A percentile compares a stretch with the other conserved stretches of the same genome.
phyloP scores from a whole-genome alignment of 148 eudicot genomes.

The Amaranthus palmeri region DNA sequence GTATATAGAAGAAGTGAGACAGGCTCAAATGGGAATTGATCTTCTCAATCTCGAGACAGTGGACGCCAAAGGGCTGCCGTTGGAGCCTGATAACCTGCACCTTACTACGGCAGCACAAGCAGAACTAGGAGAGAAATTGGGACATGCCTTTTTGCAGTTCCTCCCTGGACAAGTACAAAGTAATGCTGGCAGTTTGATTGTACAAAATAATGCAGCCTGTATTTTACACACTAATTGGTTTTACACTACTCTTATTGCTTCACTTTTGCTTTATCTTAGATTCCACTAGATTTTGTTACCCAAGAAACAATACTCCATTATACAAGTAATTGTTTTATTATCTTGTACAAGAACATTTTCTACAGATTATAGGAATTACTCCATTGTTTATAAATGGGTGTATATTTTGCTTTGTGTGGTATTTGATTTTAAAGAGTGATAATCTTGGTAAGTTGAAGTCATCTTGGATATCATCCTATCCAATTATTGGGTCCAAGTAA shows the following conservation, averaged over 20 bases:
- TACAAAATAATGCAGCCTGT: slow-evolving; percentile 16
- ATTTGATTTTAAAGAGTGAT: too few species aligned
- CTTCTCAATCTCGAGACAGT: slow-evolving; percentile 37
- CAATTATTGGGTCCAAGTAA: too few species aligned
- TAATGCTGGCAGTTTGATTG: slow-evolving; percentile 19
- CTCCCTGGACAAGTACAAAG: slow-evolving; percentile 24
- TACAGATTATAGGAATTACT: too few species aligned
- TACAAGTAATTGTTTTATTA: too few species aligned
- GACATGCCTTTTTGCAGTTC: slow-evolving; percentile 41
- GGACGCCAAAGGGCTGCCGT: slow-evolving; percentile 49
- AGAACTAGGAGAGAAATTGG: slow-evolving; percentile 43
- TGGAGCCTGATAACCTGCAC: slow-evolving; percentile 48
- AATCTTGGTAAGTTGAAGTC: too few species aligned
- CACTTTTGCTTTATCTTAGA: neutral
- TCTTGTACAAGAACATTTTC: too few species aligned
- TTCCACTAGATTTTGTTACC: slow-evolving; percentile 1
- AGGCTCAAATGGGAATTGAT: slow-evolving; percentile 42
- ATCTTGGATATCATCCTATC: too few species aligned
- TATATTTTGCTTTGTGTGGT: too few species aligned
- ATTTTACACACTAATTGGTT: slow-evolving; percentile 1
- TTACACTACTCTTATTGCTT: neutral
- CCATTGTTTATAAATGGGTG: too few species aligned
- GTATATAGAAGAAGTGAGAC: slow-evolving; percentile 43
- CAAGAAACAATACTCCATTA: slow-evolving; percentile 7
- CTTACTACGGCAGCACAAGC: slow-evolving; percentile 49